These are phyloP conservation scores for Stemphylium beticola DNA, from an alignment of 2,329 filamentous ascomycete species.

Conservation along the genomic window DNA sequence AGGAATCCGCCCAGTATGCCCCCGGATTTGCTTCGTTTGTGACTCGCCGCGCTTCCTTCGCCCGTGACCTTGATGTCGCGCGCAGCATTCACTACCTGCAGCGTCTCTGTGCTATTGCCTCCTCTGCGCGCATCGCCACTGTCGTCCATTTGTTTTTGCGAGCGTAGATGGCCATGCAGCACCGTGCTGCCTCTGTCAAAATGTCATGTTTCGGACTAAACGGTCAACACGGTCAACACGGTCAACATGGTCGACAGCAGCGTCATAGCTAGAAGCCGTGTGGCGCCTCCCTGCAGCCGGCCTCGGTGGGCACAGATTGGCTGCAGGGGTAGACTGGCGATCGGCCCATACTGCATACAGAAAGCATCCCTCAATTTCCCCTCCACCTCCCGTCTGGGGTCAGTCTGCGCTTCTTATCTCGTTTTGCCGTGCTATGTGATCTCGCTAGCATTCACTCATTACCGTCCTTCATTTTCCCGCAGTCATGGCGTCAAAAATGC, in stretches of 20 bases:
- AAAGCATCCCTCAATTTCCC: constrained; percentile 30
- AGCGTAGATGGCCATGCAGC: constrained; percentile 19
- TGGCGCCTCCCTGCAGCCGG: constrained; percentile 20
- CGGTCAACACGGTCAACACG: too few species aligned
- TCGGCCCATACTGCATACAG: constrained; percentile 26
- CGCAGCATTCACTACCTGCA: background rate
- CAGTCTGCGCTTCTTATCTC: constrained; percentile 21
- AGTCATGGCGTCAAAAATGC: constrained; percentile 65
- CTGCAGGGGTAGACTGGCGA: constrained; percentile 22
- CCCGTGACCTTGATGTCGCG: constrained; percentile 3
- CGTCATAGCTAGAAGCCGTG: constrained; percentile 3
- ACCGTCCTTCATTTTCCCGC: constrained; percentile 27
- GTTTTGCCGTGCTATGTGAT: constrained; percentile 18
- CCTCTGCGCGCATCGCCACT: constrained; percentile 4
- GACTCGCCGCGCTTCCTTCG: constrained; percentile 5
- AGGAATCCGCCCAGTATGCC: constrained; percentile 66
- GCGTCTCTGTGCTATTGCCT: too few species aligned
- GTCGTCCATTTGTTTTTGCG: constrained; percentile 34
- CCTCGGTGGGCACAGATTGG: constrained; percentile 23
- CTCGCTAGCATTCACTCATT: constrained; percentile 25
- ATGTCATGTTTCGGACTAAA: constrained; percentile 26
- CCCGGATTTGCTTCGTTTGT: constrained; percentile 63
- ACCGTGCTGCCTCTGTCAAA: constrained; percentile 13
- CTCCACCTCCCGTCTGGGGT: constrained; percentile 26
- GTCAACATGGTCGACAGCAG: constrained; percentile 10